Conservation (phyloP, 169 alveolate genomes). For the Babesia caballi region DNA sequence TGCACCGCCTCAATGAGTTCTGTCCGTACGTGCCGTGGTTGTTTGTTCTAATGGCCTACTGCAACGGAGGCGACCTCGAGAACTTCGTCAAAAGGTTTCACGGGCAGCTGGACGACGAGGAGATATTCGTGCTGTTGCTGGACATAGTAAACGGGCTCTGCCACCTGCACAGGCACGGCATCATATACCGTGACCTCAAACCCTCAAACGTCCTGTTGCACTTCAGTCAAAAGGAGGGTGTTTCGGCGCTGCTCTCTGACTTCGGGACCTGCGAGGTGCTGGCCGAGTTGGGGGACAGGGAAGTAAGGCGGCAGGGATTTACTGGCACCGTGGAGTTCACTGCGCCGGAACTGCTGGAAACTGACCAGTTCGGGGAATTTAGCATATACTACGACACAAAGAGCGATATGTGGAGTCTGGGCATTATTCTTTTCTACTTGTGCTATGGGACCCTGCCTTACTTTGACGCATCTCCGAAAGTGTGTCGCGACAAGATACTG, state of each 20-base stretch:
- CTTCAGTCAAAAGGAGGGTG: constrained; percentile 16
- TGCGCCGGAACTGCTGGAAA: constrained; percentile 80
- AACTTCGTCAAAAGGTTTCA: constrained; percentile 23
- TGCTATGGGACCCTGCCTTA: constrained; percentile 70
- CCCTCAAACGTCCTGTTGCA: constrained; percentile 80
- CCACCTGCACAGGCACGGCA: constrained; percentile 74
- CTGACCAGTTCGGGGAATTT: constrained; percentile 49
- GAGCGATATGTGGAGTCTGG: constrained; percentile 82
- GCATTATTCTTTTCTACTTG: constrained; percentile 72
- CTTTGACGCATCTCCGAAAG: constrained; percentile 47
- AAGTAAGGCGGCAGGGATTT: constrained; percentile 48
- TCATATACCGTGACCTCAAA: constrained; percentile 79
- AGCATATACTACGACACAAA: constrained; percentile 57
- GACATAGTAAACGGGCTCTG: constrained; percentile 75
- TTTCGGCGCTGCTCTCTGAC: constrained; percentile 76
- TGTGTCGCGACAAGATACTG: constrained; percentile 50
- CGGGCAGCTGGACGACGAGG: constrained; percentile 29
- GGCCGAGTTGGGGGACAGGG: constrained; percentile 3
- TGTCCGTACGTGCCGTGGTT: constrained; percentile 84
- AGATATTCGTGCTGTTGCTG: constrained; percentile 51
- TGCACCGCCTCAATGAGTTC: constrained; percentile 75
- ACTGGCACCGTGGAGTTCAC: constrained; percentile 84
- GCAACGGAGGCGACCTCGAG: constrained; percentile 78
- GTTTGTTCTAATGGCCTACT: constrained; percentile 81
- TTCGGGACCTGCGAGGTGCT: constrained; percentile 80